These are phyloP conservation scores for Ogataea hybrid DNA, from an alignment of 1,139 yeast genomes.

Conservation along the genomic window DNA sequence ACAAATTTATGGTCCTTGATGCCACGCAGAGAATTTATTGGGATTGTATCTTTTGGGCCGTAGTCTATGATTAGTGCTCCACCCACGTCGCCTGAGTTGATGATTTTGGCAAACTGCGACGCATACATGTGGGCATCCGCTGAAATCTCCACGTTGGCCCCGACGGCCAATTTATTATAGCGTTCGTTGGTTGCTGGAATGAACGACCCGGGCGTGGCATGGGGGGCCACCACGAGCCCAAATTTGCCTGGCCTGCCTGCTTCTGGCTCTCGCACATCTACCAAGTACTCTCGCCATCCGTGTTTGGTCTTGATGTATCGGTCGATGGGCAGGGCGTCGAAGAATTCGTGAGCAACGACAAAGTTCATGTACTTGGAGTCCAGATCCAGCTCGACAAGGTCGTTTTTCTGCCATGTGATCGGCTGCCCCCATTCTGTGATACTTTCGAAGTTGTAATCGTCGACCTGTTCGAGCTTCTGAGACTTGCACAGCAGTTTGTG, in stretches of 20 bases:
- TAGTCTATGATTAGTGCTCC: conserved; percentile 77
- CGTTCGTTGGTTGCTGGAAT: conserved; percentile 55
- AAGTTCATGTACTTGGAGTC: conserved; percentile 47
- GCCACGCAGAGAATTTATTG: conserved; percentile 70
- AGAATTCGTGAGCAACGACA: conserved; percentile 80
- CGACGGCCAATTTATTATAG: conserved; percentile 52
- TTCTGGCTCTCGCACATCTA: conserved; percentile 39
- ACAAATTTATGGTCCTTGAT: conserved; percentile 72
- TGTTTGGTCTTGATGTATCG: conserved; percentile 58
- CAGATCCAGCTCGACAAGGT: conserved; percentile 35
- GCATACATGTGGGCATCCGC: conserved; percentile 77
- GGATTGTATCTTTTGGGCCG: conserved; percentile 62
- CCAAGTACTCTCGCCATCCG: conserved; percentile 80
- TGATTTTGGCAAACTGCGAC: conserved; percentile 45
- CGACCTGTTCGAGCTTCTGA: conserved; percentile 23
- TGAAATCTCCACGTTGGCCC: conserved; percentile 68
- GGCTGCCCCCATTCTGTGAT: conserved; percentile 52
- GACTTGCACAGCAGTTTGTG: conserved; percentile 46
- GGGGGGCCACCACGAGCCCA: conserved; percentile 57
- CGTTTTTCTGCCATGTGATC: conserved; percentile 70
- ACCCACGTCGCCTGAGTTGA: conserved; percentile 41
- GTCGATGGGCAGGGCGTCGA: conserved; percentile 82
- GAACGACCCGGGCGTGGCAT: conserved; percentile 62
- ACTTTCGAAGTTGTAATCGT: conserved; percentile 40
- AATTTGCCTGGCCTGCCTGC: conserved; percentile 33